Evolutionary conservation across 2,329 filamentous ascomycete genomes (phyloP).

Genomic region (Fusarium compactum): DNA sequence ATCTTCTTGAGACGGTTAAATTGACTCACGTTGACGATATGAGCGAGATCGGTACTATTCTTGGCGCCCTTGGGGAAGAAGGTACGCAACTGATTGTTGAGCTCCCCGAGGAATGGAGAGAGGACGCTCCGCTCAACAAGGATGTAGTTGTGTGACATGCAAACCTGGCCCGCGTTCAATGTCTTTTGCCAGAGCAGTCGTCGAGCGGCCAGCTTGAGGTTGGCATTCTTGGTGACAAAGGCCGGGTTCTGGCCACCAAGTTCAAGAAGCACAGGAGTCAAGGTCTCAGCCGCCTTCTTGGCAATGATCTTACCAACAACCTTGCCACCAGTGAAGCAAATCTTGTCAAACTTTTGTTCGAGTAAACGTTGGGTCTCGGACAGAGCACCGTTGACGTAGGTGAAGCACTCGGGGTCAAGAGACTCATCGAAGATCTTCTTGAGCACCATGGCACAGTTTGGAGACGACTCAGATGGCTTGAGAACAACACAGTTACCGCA

Average conservation of each 20-base stretch:
- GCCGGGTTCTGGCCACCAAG: constrained; percentile 93
- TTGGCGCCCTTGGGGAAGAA: constrained; percentile 89
- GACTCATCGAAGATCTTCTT: constrained; percentile 80
- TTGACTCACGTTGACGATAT: constrained; percentile 83
- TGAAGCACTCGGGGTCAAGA: constrained; percentile 82
- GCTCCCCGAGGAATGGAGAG: constrained; percentile 76
- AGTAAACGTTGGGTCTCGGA: constrained; percentile 85
- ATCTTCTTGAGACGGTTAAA: constrained; percentile 89
- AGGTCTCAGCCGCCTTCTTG: constrained; percentile 87
- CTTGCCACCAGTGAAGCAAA: constrained; percentile 91
- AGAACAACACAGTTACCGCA: constrained; percentile 90
- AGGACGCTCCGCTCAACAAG: constrained; percentile 82
- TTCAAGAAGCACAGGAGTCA: constrained; percentile 91
- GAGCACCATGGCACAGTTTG: constrained; percentile 80
- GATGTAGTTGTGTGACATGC: constrained; percentile 92
- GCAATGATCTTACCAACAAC: constrained; percentile 87
- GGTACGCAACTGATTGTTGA: constrained; percentile 77
- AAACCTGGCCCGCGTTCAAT: constrained; percentile 89
- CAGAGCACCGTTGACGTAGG: constrained; percentile 82
- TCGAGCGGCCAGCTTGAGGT: constrained; percentile 83
- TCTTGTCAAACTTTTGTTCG: constrained; percentile 95
- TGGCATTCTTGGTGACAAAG: constrained; percentile 86
- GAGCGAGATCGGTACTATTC: constrained; percentile 80
- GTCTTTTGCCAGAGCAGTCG: constrained; percentile 91
- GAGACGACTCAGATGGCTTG: constrained; percentile 89